Evolutionary conservation across 441 rosid genomes (phyloP).

Genomic region (Metrosideros polymorpha): DNA sequence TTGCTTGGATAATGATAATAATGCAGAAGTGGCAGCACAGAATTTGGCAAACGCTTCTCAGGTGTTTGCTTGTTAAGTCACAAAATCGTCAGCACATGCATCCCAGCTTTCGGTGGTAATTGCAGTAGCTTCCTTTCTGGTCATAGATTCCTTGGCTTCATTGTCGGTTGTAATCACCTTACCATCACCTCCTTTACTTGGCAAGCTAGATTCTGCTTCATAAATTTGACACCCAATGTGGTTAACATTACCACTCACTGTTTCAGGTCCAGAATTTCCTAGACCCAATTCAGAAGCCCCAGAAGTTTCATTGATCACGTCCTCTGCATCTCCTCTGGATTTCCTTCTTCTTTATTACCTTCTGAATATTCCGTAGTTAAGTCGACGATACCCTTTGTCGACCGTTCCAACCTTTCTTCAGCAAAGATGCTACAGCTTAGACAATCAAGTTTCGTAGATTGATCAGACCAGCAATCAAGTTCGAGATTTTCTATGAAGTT

Average conservation of each 20-base stretch:
- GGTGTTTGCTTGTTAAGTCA: slow-evolving; percentile 33
- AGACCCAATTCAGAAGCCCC: slow-evolving; percentile 23
- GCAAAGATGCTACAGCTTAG: slow-evolving; percentile 57
- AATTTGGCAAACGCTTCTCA: slow-evolving; percentile 49
- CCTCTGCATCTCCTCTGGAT: slow-evolving; percentile 14
- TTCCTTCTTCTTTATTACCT: slow-evolving; percentile 22
- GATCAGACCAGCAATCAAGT: not conserved
- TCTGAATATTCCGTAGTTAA: slow-evolving; percentile 39
- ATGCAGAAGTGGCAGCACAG: slow-evolving; percentile 52
- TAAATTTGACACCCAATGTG: slow-evolving; percentile 23
- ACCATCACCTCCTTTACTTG: slow-evolving; percentile 14
- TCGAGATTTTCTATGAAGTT: not conserved
- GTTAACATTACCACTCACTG: slow-evolving; percentile 19
- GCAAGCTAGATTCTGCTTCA: slow-evolving; percentile 20
- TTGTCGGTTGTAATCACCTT: slow-evolving; percentile 15
- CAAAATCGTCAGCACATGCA: slow-evolving; percentile 25
- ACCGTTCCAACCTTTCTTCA: slow-evolving; percentile 83
- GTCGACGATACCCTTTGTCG: slow-evolving; percentile 50
- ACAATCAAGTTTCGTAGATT: not conserved
- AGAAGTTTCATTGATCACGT: slow-evolving; percentile 11
- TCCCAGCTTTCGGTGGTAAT: slow-evolving; percentile 26
- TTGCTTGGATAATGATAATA: slow-evolving; percentile 58
- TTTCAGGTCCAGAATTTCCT: slow-evolving; percentile 23
- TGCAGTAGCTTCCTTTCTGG: slow-evolving; percentile 20
- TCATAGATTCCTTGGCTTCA: slow-evolving; percentile 25